Base-by-base conservation (phyloP, 768 basidiomycete species). In the Coprinellus micaceus region DNA sequence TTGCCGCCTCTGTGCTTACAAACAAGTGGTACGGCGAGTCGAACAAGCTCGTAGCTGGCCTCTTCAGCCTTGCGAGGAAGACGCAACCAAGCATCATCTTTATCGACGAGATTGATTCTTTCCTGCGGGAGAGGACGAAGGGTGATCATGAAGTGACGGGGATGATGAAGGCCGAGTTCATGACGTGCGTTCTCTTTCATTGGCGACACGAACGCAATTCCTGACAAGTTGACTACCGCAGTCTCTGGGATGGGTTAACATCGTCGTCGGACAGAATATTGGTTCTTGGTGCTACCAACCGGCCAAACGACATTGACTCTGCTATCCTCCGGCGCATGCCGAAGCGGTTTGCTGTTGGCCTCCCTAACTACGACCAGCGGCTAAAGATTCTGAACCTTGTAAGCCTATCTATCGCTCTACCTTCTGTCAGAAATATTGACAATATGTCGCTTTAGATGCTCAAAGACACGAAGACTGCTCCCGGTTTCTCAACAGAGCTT, bases 61-160 rank as follows among this genome's bases (percentile, higher is more conserved):
- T 98, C 44, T 98, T 99, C 74, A 91, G 91, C 49, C 84, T 99
- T 21, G 97, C 97, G 24, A 77, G 86, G 49, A 98, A 98, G 73
- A 83, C 91, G 2, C 93, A 98, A 65, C 97, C 97, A 0, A 82
- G 87, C 56, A 98, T 99, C 67, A 95, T 99, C 61, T 99, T 99
- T 71, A 97, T 98, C 65, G 96, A 99, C 68, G 97, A 98, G 72
- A 98, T 99, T 61, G 96, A 99, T 65, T 92, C 91, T 1, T 93
- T 99, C 70, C 73, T 99, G 68, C 79, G 95, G 53, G 91, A 96
- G 68, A 79, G 97, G 58, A 85, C 86, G 25, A 82, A 84, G 54
- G 86, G 88, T 10, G 96, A 98, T 65, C 97, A 99, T 67, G 97
- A 99, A 65, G 96, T 94, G 51, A 98, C 94, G 33, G 94, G 88